A percentile compares a stretch with the other conserved stretches of the same genome.
Evolutionary conservation across 257 asterid species (phyloP).

Genomic region (Apocynum venetum): DNA sequence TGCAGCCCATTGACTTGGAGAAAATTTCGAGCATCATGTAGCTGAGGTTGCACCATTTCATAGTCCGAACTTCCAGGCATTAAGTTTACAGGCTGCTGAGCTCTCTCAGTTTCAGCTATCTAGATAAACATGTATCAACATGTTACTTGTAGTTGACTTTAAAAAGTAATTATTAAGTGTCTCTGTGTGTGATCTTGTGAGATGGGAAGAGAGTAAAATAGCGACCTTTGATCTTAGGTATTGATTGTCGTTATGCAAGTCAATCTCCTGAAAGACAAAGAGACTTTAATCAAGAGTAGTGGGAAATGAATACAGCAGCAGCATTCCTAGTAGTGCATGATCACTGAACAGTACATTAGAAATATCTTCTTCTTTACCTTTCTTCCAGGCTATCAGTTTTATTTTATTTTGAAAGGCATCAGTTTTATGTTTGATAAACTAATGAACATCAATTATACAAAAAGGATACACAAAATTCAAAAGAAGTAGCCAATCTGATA

Average conservation of each 20-base stretch:
- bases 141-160: not conserved
- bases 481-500: no score
- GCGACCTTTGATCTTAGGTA: slow-evolving; percentile 86
- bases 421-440: not conserved
- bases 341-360: not conserved
- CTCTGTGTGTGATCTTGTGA: not conserved
- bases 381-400: not conserved
- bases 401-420: not conserved
- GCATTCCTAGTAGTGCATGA: not conserved
- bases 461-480: no score
- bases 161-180: not conserved
- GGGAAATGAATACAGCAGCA: not conserved
- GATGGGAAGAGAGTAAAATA: not conserved
- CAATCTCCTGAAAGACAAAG: slow-evolving; percentile 76
- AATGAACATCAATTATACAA: not conserved
- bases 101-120: slow-evolving; percentile 87
- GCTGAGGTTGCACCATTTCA: slow-evolving; percentile 52
- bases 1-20: slow-evolving; percentile 61
- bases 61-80: slow-evolving; percentile 74
- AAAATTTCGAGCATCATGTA: slow-evolving; percentile 68
- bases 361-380: not conserved
- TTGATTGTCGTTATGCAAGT: slow-evolving; percentile 75
- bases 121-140: not conserved
- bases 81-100: slow-evolving; percentile 63
- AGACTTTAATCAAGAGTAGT: not conserved